These are phyloP conservation scores for Ceriops decandra DNA, from an alignment of 345 rosid species.

Conservation along the genomic window DNA sequence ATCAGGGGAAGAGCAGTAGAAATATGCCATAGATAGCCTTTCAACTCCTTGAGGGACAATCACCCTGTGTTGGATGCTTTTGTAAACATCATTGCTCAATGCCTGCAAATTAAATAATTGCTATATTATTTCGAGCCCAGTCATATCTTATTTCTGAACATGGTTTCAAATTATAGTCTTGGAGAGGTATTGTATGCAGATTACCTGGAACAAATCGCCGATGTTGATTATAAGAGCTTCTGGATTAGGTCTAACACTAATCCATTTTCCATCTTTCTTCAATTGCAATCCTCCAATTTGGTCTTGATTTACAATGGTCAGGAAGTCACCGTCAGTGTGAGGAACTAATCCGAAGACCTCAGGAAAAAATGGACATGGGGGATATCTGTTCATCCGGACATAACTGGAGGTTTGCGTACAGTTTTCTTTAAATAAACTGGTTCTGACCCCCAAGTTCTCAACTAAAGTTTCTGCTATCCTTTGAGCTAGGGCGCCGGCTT, in stretches of 20 bases:
- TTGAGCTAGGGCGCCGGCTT: conserved; percentile 39
- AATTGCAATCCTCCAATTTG: conserved; percentile 64
- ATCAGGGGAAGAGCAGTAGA: conserved; percentile 53
- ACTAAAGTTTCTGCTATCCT: conserved; percentile 43
- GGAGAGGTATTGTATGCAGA: too few species aligned
- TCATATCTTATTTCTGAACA: not conserved
- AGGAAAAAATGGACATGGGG: conserved; percentile 50
- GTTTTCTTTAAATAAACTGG: conserved; percentile 44
- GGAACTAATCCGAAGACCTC: conserved; percentile 62
- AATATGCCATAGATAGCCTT: conserved; percentile 59
- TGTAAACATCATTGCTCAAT: conserved; percentile 65
- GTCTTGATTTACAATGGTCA: conserved; percentile 62
- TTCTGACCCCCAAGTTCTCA: conserved; percentile 33
- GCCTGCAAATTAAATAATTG: conserved; percentile 33
- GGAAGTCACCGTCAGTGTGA: conserved; percentile 69
- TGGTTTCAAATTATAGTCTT: not conserved
- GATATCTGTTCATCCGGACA: conserved; percentile 71
- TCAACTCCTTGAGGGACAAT: conserved; percentile 42
- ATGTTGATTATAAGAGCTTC: conserved; percentile 55
- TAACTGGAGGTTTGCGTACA: conserved; percentile 36
- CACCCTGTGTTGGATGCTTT: conserved; percentile 65
- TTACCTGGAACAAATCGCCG: conserved; percentile 82
- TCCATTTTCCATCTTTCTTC: conserved; percentile 55
- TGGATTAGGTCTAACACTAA: conserved; percentile 53
- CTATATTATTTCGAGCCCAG: too few species aligned